Percentiles rank a stretch among this genome's conserved stretches.
Conservation (phyloP, 2,329 filamentous ascomycete genomes). For the Xylaria polymorpha region DNA sequence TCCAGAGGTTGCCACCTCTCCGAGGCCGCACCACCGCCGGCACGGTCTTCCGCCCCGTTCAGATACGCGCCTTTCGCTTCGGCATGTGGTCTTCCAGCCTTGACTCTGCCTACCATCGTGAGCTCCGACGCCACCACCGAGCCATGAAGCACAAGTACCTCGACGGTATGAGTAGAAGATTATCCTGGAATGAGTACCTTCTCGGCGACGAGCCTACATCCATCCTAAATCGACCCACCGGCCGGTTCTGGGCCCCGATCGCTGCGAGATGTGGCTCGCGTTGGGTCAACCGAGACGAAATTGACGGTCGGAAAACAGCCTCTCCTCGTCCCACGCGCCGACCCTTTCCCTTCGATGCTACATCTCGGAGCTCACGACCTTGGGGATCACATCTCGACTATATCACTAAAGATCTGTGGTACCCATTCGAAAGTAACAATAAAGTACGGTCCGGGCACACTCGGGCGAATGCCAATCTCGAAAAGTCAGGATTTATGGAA, state of each 20-base stretch:
- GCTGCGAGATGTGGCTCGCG: constrained; percentile 46
- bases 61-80: constrained; percentile 62
- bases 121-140: constrained; percentile 59
- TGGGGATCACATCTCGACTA: constrained; percentile 41
- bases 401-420: constrained; percentile 16
- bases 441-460: constrained; percentile 2
- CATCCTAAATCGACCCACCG: constrained; percentile 56
- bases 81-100: constrained; percentile 59
- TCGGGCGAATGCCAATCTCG: not conserved
- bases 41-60: constrained; percentile 49
- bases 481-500: constrained; percentile 4
- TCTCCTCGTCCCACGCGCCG: constrained; percentile 15
- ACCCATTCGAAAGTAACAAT: not conserved
- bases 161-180: constrained; percentile 57
- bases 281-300: constrained; percentile 53
- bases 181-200: constrained; percentile 59
- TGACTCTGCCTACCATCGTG: constrained; percentile 56
- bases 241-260: constrained; percentile 54
- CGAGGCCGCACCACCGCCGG: constrained; percentile 38
- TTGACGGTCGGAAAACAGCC: constrained; percentile 55
- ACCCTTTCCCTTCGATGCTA: constrained; percentile 20
- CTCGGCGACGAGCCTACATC: constrained; percentile 52
- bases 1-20: constrained; percentile 46
- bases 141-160: constrained; percentile 58
- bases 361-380: constrained; percentile 4